Conservation (phyloP, 768 basidiomycete genomes). For the Mycena chlorophos region DNA sequence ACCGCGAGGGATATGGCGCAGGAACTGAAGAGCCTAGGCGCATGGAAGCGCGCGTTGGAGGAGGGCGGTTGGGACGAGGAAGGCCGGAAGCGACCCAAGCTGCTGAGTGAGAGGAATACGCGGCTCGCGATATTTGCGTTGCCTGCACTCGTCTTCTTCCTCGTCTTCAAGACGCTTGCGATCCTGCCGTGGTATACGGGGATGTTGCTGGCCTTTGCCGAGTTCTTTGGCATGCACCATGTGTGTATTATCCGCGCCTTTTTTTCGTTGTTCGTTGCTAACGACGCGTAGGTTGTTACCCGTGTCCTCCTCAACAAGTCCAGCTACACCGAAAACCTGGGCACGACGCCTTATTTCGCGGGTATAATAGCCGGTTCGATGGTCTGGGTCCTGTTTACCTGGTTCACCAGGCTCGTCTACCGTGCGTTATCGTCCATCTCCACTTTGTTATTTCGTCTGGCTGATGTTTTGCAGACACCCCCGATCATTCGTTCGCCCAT, state of each 20-base stretch:
- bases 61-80: conserved; percentile 84
- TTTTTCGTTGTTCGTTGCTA: conserved; percentile 7
- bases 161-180: conserved; percentile 82
- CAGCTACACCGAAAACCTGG: conserved; percentile 80
- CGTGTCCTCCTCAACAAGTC: conserved; percentile 82
- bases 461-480: conserved; percentile 58
- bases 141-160: conserved; percentile 75
- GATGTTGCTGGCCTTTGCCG: conserved; percentile 75
- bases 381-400: conserved; percentile 83
- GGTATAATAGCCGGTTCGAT: conserved; percentile 86
- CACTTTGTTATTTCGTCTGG: neutral
- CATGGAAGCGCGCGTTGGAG: conserved; percentile 86
- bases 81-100: conserved; percentile 63
- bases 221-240: conserved; percentile 93
- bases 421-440: conserved; percentile 47
- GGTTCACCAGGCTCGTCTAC: conserved; percentile 74
- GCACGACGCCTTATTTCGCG: conserved; percentile 88
- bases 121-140: conserved; percentile 76
- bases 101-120: conserved; percentile 82
- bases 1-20: conserved; percentile 94
- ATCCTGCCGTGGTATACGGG: conserved; percentile 91
- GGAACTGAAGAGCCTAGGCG: conserved; percentile 86
- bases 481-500: conserved; percentile 74
- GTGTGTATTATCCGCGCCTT: conserved; percentile 58
- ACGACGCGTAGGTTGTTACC: conserved; percentile 64